Conservation (phyloP, 1,139 yeast species). For the Arxiozyma slooffiae region DNA sequence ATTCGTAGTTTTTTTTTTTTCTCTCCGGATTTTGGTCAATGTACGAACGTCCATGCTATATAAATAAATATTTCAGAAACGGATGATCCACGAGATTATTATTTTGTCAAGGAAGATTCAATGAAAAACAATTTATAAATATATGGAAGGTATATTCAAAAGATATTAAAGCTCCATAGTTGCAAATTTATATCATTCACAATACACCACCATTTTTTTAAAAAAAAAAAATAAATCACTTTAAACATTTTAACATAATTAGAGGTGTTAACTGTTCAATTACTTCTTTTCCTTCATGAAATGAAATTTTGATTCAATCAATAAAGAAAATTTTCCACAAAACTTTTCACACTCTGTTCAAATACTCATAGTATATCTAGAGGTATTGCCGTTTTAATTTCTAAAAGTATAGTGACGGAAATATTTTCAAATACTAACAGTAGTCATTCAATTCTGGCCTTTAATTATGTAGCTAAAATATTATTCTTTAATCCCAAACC, state of each 20-base stretch:
- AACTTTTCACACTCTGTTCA: slow-evolving; percentile 57
- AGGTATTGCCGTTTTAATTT: slow-evolving; percentile 73
- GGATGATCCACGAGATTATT: not conserved
- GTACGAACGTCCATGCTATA: slow-evolving; percentile 80
- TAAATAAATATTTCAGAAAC: slow-evolving; percentile 38
- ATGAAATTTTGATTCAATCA: not conserved
- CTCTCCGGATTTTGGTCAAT: slow-evolving; percentile 86
- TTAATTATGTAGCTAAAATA: slow-evolving; percentile 78
- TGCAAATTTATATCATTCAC: slow-evolving; percentile 78
- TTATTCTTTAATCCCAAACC: slow-evolving; percentile 95
- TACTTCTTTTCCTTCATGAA: not conserved
- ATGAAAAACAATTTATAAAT: slow-evolving; percentile 50
- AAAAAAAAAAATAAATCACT: slow-evolving; percentile 38
- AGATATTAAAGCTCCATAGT: slow-evolving; percentile 96
- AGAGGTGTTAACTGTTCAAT: not conserved
- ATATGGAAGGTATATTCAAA: slow-evolving; percentile 90
- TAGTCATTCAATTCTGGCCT: slow-evolving; percentile 84
- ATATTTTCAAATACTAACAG: slow-evolving; percentile 93
- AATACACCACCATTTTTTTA: slow-evolving; percentile 61
- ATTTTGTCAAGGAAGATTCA: not conserved
- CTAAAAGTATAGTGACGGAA: slow-evolving; percentile 31
- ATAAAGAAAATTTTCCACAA: slow-evolving; percentile 66
- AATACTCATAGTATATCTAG: slow-evolving; percentile 95
- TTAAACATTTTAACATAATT: slow-evolving; percentile 27
- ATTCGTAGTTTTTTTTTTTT: slow-evolving; percentile 59